Base-by-base conservation (phyloP, 345 rosid genomes). In the Erodium maritimum region DNA sequence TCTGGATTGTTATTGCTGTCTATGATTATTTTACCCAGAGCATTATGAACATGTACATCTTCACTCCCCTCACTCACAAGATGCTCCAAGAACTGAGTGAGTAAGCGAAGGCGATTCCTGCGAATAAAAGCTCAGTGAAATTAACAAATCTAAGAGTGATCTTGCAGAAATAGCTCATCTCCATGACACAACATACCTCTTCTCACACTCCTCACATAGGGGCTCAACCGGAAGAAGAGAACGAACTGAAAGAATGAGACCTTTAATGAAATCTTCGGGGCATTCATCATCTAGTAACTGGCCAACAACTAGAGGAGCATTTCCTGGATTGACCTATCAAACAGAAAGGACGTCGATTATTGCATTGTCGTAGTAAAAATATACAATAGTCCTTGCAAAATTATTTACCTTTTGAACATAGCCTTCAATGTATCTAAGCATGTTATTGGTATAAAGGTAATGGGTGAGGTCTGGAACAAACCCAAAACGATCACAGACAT, bases 1-100 rank as follows among this genome's bases (percentile, higher is more conserved):
- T 93, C 99, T 0, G 99, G 99, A 66, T 94, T 94, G 82, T 94
- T 89, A 70, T 87, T 87, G 81, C 97, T 94, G 60, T 94, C 99
- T 52, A 94, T 90, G 65, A 94, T 94, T 34, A 94, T 94, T 87
- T 94, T 94, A 75, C 99, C 99, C 69, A 94, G 76, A 60, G 97
- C 99, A 81, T 94, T 90, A 71, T 94, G 99, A 61, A 94, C 99
- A 70, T 94, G 99, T 24, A 84, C 93, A 74, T 94, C 99, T 70
- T 87, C 93, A 79, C 99, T 94, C 74, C 99, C 99, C 80, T 94
- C 99, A 61, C 95, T 94, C 55, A 94, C 99, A 66, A 94, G 85
- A 82, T 94, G 97, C 85, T 94, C 99, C 84, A 94, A 74, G 77
- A 94, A 94, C 69, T 94, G 99, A 62, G 99, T 90, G 67, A 94